A percentile compares a stretch with the other conserved stretches of the same genome.
Conservation (phyloP, 768 basidiomycete genomes). For the Mrakia hoshinonis region DNA sequence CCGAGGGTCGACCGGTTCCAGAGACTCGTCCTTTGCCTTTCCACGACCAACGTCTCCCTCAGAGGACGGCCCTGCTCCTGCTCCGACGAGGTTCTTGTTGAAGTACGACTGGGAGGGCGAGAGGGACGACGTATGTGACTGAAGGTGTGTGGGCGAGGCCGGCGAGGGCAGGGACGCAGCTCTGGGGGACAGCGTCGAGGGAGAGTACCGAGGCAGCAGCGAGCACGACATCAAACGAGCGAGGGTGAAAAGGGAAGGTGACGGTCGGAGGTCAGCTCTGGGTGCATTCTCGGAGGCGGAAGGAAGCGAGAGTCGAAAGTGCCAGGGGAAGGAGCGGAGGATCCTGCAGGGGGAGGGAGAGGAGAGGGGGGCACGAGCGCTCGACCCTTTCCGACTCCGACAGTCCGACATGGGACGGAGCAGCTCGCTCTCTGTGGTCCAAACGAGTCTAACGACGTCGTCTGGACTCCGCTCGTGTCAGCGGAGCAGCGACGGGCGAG, state of each 20-base stretch:
- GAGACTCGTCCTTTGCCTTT: background rate
- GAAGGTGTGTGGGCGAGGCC: background rate
- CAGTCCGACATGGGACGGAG: no score
- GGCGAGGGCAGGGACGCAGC: constrained; percentile 9
- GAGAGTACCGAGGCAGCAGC: background rate
- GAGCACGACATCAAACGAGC: background rate
- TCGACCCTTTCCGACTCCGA: no score
- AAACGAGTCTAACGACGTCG: no score
- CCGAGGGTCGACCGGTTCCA: constrained; percentile 6
- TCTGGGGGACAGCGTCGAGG: constrained; percentile 14
- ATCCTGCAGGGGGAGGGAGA: no score
- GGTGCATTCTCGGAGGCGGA: no score
- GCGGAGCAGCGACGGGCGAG: no score
- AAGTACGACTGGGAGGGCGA: constrained; percentile 12
- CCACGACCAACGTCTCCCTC: background rate
- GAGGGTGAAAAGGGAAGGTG: background rate
- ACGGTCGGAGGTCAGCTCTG: no score
- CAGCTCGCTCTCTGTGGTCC: no score
- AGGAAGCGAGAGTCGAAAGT: no score
- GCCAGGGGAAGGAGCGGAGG: no score
- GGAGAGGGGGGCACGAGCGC: no score
- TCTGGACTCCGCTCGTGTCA: no score
- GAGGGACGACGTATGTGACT: background rate
- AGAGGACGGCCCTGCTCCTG: background rate
- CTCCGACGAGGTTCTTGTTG: constrained; percentile 5